Evolutionary conservation across 2,329 filamentous ascomycete species (phyloP).

Genomic region (Fusarium avenaceum): DNA sequence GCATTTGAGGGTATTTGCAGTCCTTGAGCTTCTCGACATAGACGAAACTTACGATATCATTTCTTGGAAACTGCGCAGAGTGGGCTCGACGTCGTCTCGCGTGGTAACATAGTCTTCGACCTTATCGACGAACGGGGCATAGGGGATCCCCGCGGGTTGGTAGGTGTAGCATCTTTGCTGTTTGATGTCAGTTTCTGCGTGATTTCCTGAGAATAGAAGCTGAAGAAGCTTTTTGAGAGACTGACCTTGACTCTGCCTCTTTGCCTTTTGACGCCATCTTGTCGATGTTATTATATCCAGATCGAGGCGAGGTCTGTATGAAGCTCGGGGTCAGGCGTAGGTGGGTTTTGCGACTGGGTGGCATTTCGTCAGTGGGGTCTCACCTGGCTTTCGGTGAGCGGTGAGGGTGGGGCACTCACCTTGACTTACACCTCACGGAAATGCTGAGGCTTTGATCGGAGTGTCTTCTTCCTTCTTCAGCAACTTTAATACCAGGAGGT

Average conservation of each 20-base stretch:
- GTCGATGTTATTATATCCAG: constrained; percentile 40
- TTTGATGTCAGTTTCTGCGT: constrained; percentile 42
- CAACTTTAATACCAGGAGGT: too few species aligned
- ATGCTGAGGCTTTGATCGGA: too few species aligned
- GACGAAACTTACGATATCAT: constrained; percentile 82
- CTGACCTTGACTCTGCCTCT: constrained; percentile 54
- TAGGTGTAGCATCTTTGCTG: constrained; percentile 65
- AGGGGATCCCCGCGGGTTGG: constrained; percentile 86
- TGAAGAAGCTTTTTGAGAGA: background rate
- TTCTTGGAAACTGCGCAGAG: constrained; percentile 87
- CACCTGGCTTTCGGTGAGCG: constrained; percentile 47
- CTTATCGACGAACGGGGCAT: constrained; percentile 87
- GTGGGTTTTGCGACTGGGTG: constrained; percentile 49
- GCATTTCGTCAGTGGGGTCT: constrained; percentile 52
- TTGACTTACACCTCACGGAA: background rate
- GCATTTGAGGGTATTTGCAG: constrained; percentile 21
- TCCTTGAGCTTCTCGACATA: constrained; percentile 18
- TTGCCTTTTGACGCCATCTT: constrained; percentile 61
- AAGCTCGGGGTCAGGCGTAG: constrained; percentile 43
- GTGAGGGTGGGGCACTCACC: constrained; percentile 48
- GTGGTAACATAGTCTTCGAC: constrained; percentile 89
- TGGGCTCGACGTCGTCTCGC: constrained; percentile 82
- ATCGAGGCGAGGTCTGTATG: constrained; percentile 40
- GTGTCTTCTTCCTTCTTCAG: too few species aligned
- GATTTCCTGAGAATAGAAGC: background rate